Conservation (phyloP, 2,329 filamentous ascomycete species). For the Sporothrix brasiliensis region DNA sequence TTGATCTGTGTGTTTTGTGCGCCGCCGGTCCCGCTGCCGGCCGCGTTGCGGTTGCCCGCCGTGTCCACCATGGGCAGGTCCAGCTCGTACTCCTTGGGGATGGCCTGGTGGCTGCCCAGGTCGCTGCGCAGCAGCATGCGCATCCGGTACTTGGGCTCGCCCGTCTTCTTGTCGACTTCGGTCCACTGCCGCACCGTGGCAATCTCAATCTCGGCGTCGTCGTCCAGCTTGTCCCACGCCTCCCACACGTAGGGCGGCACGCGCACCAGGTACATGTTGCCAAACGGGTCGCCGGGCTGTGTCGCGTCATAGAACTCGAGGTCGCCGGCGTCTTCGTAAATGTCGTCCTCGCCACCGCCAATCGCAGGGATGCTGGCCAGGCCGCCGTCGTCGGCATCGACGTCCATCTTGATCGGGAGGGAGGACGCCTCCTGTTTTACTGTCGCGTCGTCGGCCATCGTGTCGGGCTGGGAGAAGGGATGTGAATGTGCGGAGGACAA, state of each 20-base stretch:
- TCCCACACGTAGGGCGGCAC: constrained; percentile 81
- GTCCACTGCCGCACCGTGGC: constrained; percentile 70
- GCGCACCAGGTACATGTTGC: constrained; percentile 70
- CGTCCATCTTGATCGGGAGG: constrained; percentile 50
- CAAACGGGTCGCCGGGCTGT: constrained; percentile 45
- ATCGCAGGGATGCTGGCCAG: constrained; percentile 40
- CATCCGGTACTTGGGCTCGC: constrained; percentile 52
- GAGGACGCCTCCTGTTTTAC: constrained; percentile 34
- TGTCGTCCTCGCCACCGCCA: constrained; percentile 58
- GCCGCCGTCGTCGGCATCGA: constrained; percentile 37
- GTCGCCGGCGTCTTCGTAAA: constrained; percentile 68
- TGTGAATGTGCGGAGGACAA: neutral
- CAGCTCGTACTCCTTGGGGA: constrained; percentile 89
- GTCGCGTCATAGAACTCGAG: constrained; percentile 57
- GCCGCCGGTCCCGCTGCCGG: constrained; percentile 6
- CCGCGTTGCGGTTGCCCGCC: constrained; percentile 14
- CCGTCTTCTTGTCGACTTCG: constrained; percentile 54
- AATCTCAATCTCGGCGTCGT: constrained; percentile 79
- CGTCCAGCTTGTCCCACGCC: constrained; percentile 73
- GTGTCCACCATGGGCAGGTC: constrained; percentile 62
- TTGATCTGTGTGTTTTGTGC: constrained; percentile 58
- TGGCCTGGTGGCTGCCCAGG: constrained; percentile 66
- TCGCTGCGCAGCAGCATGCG: constrained; percentile 70
- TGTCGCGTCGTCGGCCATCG: constrained; percentile 32
- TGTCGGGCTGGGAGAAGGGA: neutral